Base-by-base conservation (phyloP, 2,329 filamentous ascomycete genomes). In the Neonectria sp. region DNA sequence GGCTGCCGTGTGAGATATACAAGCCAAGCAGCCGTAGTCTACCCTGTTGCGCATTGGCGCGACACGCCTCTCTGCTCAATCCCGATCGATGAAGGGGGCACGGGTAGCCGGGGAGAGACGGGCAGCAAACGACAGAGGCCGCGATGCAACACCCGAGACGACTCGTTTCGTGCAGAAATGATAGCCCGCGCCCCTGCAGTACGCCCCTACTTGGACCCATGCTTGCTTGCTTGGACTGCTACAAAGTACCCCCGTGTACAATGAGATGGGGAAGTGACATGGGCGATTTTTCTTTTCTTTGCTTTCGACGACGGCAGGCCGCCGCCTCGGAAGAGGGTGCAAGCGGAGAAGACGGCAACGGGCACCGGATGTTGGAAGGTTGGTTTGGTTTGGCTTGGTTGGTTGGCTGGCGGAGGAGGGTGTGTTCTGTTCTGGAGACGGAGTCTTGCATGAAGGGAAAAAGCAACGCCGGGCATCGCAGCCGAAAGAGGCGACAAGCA, bases 101-200 rank as follows among this genome's bases (percentile, higher is more conserved):
- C 9, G 5, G 29, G 9, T 11, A 60, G 33, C 33, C 33, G 33
- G 33, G 11, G 11, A 35, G 11, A 12, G 12, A 35, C 13, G 33
- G 11, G 33, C 31, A 35, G 46, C 21, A 48, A 48, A 52, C 24
- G 29, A 52, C 49, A 31, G 48, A 51, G 7, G 48, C 48, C 37
- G 31, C 35, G 3, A 27, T 40, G 31, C 52, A 24, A 31, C 52
- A 40, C 31, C 25, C 37, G 11, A n/a, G 33, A 37, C 31, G 43
- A 17, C 56, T 31, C 24, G 46, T 60, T 51, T 24, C 25, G 29
- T 46, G 43, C 43, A 49, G 49, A 62, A 56, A 52, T 52, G 63
- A 65, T 56, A 65, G 43, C 49, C 45, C 25, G 21, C 49, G 15
- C 60, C 55, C 43, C 63, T 61, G 43, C 52, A 56, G 51, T 33